Evolutionary conservation across 2,329 filamentous ascomycete genomes (phyloP).

Genomic region (Alternaria brassicicola): DNA sequence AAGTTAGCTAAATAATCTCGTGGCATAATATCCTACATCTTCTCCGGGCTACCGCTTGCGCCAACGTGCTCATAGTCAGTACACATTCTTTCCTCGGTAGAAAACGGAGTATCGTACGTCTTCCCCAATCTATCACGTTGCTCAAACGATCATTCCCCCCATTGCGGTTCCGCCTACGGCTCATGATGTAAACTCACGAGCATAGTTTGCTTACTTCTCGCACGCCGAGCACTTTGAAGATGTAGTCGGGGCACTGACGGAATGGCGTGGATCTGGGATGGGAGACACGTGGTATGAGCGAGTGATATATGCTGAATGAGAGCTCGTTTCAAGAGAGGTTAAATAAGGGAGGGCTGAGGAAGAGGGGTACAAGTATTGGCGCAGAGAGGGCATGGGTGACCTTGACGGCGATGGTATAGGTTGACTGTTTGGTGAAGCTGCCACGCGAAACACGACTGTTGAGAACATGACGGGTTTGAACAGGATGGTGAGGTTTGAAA

Average conservation of each 20-base stretch:
- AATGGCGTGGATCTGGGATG: background rate
- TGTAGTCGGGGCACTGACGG: background rate
- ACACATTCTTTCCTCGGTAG: no score
- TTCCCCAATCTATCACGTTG: background rate
- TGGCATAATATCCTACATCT: no score
- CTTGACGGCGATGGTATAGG: background rate
- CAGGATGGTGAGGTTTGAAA: background rate
- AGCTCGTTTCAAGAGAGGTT: background rate
- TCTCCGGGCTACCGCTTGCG: no score
- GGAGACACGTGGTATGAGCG: background rate
- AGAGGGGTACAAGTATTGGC: background rate
- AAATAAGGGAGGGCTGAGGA: background rate
- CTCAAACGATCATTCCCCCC: background rate
- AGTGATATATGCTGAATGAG: background rate
- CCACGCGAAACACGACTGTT: no score
- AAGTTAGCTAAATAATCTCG: no score
- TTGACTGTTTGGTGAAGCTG: background rate
- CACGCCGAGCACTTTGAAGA: background rate
- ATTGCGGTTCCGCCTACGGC: background rate
- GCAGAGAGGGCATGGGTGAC: background rate
- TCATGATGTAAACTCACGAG: background rate
- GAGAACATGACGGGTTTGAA: background rate
- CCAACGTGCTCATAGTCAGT: no score
- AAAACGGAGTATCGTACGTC: background rate
- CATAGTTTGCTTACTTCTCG: background rate